A percentile compares a stretch with the other conserved stretches of the same genome.
phyloP scores from a whole-genome alignment of 139 green algal species.

The Chlamydomonas asymmetrica region DNA sequence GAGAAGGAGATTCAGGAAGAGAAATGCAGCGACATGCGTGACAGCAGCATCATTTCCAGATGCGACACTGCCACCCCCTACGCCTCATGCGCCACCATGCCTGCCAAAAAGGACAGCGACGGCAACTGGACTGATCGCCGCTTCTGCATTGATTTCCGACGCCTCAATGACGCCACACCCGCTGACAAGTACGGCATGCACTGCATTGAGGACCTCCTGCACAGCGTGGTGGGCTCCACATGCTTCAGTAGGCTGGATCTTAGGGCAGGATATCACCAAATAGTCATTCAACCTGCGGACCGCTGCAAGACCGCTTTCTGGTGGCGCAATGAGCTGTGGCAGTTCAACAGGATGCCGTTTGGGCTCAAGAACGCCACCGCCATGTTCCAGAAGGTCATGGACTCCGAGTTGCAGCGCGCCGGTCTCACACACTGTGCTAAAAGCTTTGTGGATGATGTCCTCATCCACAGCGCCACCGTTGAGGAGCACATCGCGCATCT shows the following conservation, averaged over 20 bases:
- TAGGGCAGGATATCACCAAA: conserved; percentile 31
- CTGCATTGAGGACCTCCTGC: conserved; percentile 28
- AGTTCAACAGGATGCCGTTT: conserved; percentile 23
- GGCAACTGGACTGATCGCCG: conserved; percentile 19
- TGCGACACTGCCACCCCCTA: not conserved
- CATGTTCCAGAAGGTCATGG: conserved; percentile 11
- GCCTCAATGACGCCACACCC: conserved; percentile 25
- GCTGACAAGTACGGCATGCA: conserved; percentile 29
- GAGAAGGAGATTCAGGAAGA: conserved; percentile 10
- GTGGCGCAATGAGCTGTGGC: conserved; percentile 3
- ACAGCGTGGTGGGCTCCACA: not conserved
- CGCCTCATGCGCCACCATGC: conserved; percentile 12
- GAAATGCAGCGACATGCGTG: conserved; percentile 16
- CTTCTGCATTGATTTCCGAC: conserved; percentile 25
- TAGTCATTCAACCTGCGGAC: conserved; percentile 2
- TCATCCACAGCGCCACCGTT: not conserved
- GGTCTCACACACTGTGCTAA: not conserved
- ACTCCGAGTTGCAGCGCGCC: conserved; percentile 5
- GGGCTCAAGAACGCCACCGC: conserved; percentile 21
- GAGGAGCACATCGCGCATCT: conserved; percentile 20
- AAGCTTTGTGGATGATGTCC: conserved; percentile 40
- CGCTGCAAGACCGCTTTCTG: conserved; percentile 23
- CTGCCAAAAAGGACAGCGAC: conserved; percentile 21
- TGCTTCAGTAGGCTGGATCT: conserved; percentile 37
- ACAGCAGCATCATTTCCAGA: conserved; percentile 5